phyloP scores from a whole-genome alignment of 2,329 filamentous ascomycete species.

The Penicillium verrucosum region DNA sequence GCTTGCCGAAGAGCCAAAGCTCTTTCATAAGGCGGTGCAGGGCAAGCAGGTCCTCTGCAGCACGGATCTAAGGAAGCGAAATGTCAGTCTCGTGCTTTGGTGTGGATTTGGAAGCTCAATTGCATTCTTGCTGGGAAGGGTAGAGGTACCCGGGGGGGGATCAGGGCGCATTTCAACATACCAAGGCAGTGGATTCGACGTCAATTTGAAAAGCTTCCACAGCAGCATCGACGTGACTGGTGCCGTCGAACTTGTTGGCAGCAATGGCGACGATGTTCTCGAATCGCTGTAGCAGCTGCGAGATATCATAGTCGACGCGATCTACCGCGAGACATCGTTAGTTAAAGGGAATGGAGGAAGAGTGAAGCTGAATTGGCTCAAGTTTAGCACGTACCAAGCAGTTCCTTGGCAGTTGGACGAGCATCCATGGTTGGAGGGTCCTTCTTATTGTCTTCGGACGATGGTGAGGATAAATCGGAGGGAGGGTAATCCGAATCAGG shows the following conservation, averaged over 20 bases:
- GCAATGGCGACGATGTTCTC: slow-evolving; percentile 55
- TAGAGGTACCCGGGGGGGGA: too few relatives aligned
- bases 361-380: not conserved
- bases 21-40: slow-evolving; percentile 63
- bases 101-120: not conserved
- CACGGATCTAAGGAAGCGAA: slow-evolving; percentile 49
- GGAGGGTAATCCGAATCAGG: not conserved
- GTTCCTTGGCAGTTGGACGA: slow-evolving; percentile 28
- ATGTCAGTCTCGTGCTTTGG: not conserved
- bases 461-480: not conserved
- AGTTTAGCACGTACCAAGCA: slow-evolving; percentile 24
- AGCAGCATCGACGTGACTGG: slow-evolving; percentile 55
- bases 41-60: slow-evolving; percentile 60
- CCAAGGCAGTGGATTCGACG: slow-evolving; percentile 58
- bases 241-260: slow-evolving; percentile 38
- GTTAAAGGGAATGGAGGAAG: not conserved
- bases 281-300: slow-evolving; percentile 51
- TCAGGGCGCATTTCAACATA: slow-evolving; percentile 30
- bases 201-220: slow-evolving; percentile 58
- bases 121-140: not conserved
- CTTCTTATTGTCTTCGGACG: not conserved
- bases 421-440: slow-evolving; percentile 30
- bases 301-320: slow-evolving; percentile 45
- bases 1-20: slow-evolving; percentile 63
- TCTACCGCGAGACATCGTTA: slow-evolving; percentile 27